Conservation (phyloP, 345 rosid genomes). For the Murraya paniculata region DNA sequence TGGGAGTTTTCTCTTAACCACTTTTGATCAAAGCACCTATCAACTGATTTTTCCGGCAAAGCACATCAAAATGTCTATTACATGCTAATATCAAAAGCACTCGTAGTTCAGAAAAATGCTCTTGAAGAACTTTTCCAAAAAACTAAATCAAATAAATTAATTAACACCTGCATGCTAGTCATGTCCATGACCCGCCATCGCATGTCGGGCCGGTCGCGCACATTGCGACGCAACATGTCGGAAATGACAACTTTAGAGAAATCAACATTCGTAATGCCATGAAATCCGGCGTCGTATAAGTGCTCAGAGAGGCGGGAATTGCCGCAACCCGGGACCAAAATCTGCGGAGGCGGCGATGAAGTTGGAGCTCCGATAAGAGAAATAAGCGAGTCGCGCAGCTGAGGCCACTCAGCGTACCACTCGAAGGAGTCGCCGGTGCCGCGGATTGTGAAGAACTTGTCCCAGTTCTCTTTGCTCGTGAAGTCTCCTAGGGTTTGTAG, state of each 20-base stretch:
- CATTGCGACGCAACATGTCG: constrained; percentile 85
- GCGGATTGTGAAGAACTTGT: constrained; percentile 79
- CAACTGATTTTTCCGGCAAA: neutral
- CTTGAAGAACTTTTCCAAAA: neutral
- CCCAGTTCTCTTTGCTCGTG: constrained; percentile 98
- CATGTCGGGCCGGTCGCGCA: constrained; percentile 67
- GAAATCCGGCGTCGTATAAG: constrained; percentile 78
- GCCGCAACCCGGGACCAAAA: constrained; percentile 92
- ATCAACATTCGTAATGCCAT: constrained; percentile 66
- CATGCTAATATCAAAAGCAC: neutral
- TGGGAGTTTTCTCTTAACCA: neutral
- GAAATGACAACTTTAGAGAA: constrained; percentile 88
- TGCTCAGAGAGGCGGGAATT: constrained; percentile 83
- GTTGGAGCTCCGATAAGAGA: constrained; percentile 38
- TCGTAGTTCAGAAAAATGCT: neutral
- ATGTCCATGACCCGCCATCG: constrained; percentile 97
- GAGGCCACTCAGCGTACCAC: constrained; percentile 98
- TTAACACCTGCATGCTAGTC: constrained; percentile 66
- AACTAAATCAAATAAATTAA: neutral
- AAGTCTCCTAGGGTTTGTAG: constrained; percentile 73
- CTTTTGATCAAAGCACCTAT: neutral
- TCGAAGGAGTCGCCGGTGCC: constrained; percentile 82
- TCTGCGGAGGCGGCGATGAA: constrained; percentile 40
- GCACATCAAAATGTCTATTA: neutral
- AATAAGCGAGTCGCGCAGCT: constrained; percentile 60